phyloP scores from a whole-genome alignment of 768 basidiomycete genomes.

The Termitomyces sp. region DNA sequence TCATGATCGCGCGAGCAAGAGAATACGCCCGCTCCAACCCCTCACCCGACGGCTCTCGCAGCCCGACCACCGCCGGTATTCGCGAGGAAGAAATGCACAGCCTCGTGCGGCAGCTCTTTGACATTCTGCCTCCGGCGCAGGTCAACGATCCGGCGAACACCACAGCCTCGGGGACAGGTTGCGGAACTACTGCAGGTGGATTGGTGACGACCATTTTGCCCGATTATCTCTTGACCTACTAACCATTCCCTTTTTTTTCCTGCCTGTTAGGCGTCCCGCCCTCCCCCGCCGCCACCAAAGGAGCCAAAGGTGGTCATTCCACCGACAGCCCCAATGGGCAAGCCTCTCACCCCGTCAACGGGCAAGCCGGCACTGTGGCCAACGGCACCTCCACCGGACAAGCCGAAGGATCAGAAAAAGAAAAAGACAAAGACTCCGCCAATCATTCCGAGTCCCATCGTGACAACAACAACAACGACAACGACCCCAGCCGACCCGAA shows the following conservation, averaged over 20 bases:
- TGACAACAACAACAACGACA: background rate
- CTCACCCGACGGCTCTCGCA: slow-evolving; percentile 11
- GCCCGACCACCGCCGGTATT: slow-evolving; percentile 11
- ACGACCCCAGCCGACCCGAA: background rate
- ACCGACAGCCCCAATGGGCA: background rate
- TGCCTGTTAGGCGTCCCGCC: background rate
- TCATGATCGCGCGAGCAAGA: slow-evolving; percentile 45
- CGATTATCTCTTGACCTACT: slow-evolving; percentile 3
- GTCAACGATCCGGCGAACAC: background rate
- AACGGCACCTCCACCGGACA: background rate
- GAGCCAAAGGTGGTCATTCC: background rate
- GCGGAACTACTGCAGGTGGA: slow-evolving; percentile 14
- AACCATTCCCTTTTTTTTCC: slow-evolving; percentile 1
- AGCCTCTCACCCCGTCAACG: background rate
- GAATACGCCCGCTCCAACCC: slow-evolving; percentile 37
- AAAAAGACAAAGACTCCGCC: background rate
- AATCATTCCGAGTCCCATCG: background rate
- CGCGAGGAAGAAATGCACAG: slow-evolving; percentile 12
- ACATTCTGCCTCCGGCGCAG: background rate
- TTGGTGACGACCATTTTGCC: slow-evolving; percentile 14
- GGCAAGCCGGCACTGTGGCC: background rate
- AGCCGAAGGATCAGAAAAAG: background rate
- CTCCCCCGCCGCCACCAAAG: background rate
- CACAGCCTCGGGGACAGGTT: background rate
- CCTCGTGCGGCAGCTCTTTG: slow-evolving; percentile 13